Evolutionary conservation across 805 yeast genomes (phyloP).

Genomic region (Nakazawaea ishiwadae): DNA sequence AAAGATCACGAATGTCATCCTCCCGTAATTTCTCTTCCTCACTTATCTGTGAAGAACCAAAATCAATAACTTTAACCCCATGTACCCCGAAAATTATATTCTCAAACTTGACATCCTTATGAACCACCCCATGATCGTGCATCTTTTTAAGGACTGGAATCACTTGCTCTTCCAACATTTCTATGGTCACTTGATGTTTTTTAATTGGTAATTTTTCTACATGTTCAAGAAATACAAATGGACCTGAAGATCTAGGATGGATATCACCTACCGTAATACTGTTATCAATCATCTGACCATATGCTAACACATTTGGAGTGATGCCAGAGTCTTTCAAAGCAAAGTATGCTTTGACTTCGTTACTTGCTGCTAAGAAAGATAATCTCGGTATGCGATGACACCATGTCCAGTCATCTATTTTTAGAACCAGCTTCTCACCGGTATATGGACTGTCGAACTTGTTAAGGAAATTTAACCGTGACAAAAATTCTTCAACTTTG

Average conservation of each 20-base stretch:
- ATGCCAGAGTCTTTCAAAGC: background rate
- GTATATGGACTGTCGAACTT: too few relatives aligned
- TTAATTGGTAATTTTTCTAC: background rate
- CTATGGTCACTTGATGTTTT: background rate
- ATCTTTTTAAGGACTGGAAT: background rate
- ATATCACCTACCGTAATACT: background rate
- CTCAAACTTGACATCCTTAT: background rate
- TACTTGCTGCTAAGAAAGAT: too few relatives aligned
- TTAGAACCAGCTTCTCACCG: too few relatives aligned
- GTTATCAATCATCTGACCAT: background rate
- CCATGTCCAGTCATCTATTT: background rate
- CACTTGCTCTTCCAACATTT: background rate
- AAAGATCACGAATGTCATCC: too few relatives aligned
- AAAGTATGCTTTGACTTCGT: background rate
- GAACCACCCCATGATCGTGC: background rate
- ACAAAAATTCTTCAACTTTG: too few relatives aligned
- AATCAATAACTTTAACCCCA: background rate
- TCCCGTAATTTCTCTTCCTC: too few relatives aligned
- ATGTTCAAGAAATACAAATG: background rate
- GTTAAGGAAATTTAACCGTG: too few relatives aligned
- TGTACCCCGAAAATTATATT: background rate
- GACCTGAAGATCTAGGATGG: background rate
- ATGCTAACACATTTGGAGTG: background rate
- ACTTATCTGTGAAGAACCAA: background rate
- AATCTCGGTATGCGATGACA: background rate